phyloP scores from a whole-genome alignment of 305 asterid genomes.

The Solanum hybrid region DNA sequence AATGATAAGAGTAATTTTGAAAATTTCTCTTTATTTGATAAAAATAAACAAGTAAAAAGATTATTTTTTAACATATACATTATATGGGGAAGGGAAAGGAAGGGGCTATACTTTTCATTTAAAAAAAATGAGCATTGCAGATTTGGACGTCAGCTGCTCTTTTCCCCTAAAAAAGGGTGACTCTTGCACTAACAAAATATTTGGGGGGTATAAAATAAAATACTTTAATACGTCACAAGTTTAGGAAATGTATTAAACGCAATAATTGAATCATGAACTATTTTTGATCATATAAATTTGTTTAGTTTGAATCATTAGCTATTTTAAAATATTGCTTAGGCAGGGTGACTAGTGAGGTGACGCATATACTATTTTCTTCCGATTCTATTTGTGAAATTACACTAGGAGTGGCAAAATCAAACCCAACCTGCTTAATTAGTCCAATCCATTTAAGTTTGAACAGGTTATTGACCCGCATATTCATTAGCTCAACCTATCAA shows the following conservation, averaged over 20 bases:
- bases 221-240: neutral
- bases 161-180: neutral
- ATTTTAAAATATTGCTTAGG: neutral
- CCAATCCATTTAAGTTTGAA: too few species aligned
- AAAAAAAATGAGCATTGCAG: too few species aligned
- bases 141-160: too few species aligned
- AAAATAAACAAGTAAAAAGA: too few species aligned
- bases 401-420: neutral
- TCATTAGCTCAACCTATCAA: neutral
- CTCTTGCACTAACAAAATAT: neutral
- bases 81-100: too few species aligned
- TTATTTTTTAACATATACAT: too few species aligned
- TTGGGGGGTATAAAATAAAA: neutral
- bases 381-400: neutral
- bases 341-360: neutral
- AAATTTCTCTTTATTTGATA: too few species aligned
- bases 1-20: neutral
- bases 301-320: neutral
- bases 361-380: neutral
- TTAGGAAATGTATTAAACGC: neutral
- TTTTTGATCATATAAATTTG: neutral
- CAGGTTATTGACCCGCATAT: neutral
- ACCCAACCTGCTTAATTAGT: rapidly evolving
- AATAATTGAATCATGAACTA: neutral
- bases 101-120: too few species aligned